Evolutionary conservation across 352 stramenopile species (phyloP), one percentile per base, ranked within the genome.

Genomic region (Peronosclerospora sorghi): DNA sequence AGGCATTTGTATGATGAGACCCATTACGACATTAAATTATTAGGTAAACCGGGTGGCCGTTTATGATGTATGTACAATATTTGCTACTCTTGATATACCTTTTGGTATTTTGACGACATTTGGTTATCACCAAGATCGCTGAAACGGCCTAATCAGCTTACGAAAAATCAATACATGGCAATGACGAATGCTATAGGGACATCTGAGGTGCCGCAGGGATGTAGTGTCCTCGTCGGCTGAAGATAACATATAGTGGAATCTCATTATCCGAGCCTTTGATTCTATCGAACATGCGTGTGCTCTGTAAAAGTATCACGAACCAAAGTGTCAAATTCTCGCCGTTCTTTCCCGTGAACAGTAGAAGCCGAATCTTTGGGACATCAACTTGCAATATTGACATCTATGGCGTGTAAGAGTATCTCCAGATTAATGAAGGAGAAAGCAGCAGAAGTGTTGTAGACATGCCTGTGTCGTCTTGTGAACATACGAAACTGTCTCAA

Each of bases 1-100:
- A 91, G 79, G 79, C 79, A 91, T 91, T 91, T 91, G 79, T 91
- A 91, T 91, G 79, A 91, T 88, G 79, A 87, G 75, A 86, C 63
- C 72, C 21, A 45, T 28, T 42, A 49, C 27, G 37, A 5, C 54
- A 64, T 8, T 62, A 38, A 62, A 2, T 66, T 4, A 57, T 14
- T 62, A 18, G 54, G 18, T 59, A 29, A 24, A 19, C 47, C 7
- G 29, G 34, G 19, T 26, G 35, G 28, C 41, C 64, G 79, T 88
- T 72, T 38, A 86, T 78, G 78, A 91, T 86, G 75, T 47, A 50
- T 61, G n/a, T 45, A 60, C 59, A 73, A 88, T 91, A 91, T 91
- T 91, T 91, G 78, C 78, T 91, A 91, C 78, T 91, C 78, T 91
- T 69, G 78, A 91, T 64, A 67, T 82, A 35, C 44, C 41, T 47